Percentiles rank a stretch among this genome's conserved stretches.
Conservation (phyloP, 306 rosid species). For the Lathyrus oleraceus region DNA sequence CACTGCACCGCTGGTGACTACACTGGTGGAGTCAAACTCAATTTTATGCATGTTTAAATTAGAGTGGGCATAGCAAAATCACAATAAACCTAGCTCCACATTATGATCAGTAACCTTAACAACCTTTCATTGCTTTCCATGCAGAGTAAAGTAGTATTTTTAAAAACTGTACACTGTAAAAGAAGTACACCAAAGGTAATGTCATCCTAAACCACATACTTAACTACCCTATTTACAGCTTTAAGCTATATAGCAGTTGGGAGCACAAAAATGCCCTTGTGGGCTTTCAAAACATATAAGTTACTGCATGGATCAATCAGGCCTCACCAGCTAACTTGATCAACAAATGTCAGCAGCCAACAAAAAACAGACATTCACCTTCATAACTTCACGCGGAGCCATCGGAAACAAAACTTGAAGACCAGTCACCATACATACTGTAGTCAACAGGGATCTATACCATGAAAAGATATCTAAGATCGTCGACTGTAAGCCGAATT, state of each 20-base stretch:
- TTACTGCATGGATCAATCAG: constrained; percentile 28
- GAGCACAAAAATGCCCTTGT: constrained; percentile 45
- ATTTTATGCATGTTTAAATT: too few relatives aligned
- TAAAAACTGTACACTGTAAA: constrained; percentile 7
- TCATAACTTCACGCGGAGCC: not conserved
- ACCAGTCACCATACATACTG: constrained; percentile 19
- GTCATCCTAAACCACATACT: constrained; percentile 28
- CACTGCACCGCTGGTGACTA: too few relatives aligned
- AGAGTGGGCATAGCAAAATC: not conserved
- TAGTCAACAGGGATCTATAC: constrained; percentile 45
- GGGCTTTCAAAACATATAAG: constrained; percentile 37
- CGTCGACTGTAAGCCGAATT: constrained; percentile 86
- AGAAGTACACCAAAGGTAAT: constrained; percentile 19
- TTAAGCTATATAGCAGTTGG: constrained; percentile 40
- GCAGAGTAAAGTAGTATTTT: constrained; percentile 11
- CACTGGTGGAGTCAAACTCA: too few relatives aligned
- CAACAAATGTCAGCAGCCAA: constrained; percentile 30
- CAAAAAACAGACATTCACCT: constrained; percentile 28
- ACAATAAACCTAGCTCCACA: not conserved
- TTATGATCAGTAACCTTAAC: not conserved
- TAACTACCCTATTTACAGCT: constrained; percentile 51
- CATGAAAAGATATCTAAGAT: constrained; percentile 92
- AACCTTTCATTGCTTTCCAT: constrained; percentile 6
- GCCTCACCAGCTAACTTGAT: constrained; percentile 23
- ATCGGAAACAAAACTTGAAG: constrained; percentile 25